Base-by-base conservation (phyloP, 1,284 basidiomycete species). In the Cerioporus squamosus region DNA sequence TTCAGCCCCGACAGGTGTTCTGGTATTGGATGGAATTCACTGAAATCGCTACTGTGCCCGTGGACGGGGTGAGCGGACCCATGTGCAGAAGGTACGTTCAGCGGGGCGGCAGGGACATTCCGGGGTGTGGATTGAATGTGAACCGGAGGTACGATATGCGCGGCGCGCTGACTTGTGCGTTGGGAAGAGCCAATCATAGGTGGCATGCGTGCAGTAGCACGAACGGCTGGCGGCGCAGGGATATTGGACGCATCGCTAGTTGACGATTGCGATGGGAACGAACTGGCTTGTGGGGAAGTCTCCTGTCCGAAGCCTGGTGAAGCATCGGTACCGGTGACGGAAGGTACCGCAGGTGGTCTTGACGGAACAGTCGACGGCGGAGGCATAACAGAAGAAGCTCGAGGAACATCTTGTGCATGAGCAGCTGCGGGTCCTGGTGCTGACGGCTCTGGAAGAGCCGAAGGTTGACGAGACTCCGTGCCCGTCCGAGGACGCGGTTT, bases 401-500 rank as follows among this genome's bases (percentile, higher is more conserved):
- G 51, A 29, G 47, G 53, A 33, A 38, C 23, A 33, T 52, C 50
- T 20, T 59, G 61, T 12, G 31, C 5, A 18, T 26, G 51, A 39
- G 50, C 53, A 5, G 45, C 45, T 10, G 55, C 55, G 10, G 50
- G 17, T 26, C 50, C 44, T 20, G 38, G n/a, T 22, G 57, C n/a
- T 12, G 47, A 46, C 1, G 61, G 20, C 51, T 73, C 79, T 18
- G 74, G 70, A 12, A 71, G 70, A 39, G 70, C 66, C 43, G 81
- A 79, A 2, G 74, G 55, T 54, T 81, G 78, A 42, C 74, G 73
- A 54, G 67, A 67, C 51, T 77, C 73, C n/a, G 66, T 49, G 10
- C 62, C 64, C 12, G 70, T 60, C 22, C 85, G 82, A 2, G 78
- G 66, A 58, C 84, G 77, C 7, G 81, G 75, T 68, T 86, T 87